A percentile compares a stretch with the other conserved stretches of the same genome.
Evolutionary conservation across 1,139 yeast species (phyloP).

Genomic region (Candida neerlandica): DNA sequence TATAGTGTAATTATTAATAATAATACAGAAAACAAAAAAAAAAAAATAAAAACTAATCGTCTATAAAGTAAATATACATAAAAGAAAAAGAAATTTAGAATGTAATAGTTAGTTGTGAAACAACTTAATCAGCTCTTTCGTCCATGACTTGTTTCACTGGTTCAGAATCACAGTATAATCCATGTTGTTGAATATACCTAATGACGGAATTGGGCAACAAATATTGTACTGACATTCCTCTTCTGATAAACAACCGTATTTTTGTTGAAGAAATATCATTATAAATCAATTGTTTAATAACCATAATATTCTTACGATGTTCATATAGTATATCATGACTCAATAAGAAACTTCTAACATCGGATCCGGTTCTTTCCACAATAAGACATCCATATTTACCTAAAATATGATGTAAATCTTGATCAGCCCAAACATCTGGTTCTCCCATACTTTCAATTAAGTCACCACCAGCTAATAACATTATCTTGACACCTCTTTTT

Average conservation of each 20-base stretch:
- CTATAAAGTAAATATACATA: not conserved
- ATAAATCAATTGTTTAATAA: slow-evolving; percentile 92
- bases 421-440: slow-evolving; percentile 98
- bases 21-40: not conserved
- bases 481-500: slow-evolving; percentile 85
- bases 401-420: slow-evolving; percentile 89
- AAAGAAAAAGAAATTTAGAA: not conserved
- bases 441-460: slow-evolving; percentile 99
- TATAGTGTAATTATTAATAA: not conserved
- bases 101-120: no score
- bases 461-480: slow-evolving; percentile 98
- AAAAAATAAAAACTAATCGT: not conserved
- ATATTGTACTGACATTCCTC: slow-evolving; percentile 97
- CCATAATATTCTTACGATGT: slow-evolving; percentile 89
- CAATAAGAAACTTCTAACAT: slow-evolving; percentile 86
- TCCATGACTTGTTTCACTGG: slow-evolving; percentile 91
- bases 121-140: slow-evolving; percentile 42
- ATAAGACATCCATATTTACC: slow-evolving; percentile 96
- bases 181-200: slow-evolving; percentile 90
- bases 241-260: slow-evolving; percentile 84
- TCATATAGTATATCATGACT: slow-evolving; percentile 97
- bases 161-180: slow-evolving; percentile 83
- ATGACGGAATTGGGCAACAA: slow-evolving; percentile 92
- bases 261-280: slow-evolving; percentile 96
- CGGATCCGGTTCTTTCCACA: slow-evolving; percentile 95